Evolutionary conservation across 2,329 filamentous ascomycete species (phyloP).

Genomic region (Alternaria arbusti): DNA sequence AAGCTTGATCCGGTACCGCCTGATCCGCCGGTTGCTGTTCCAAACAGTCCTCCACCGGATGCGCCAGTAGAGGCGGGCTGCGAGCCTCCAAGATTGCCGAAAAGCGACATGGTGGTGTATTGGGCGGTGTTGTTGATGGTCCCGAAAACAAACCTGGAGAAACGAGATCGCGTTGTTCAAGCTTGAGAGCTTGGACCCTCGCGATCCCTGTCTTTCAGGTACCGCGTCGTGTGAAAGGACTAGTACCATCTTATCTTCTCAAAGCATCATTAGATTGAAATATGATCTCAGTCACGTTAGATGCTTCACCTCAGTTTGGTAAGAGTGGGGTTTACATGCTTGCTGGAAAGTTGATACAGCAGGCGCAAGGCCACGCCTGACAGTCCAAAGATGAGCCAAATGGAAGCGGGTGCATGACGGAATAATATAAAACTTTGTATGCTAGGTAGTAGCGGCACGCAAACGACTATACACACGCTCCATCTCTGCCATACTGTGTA

Average conservation of each 20-base stretch:
- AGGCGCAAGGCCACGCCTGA: neutral
- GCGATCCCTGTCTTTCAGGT: constrained; percentile 20
- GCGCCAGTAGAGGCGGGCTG: constrained; percentile 40
- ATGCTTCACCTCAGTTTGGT: neutral
- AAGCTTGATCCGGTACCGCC: constrained; percentile 34
- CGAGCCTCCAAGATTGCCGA: constrained; percentile 37
- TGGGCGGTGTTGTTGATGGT: constrained; percentile 39
- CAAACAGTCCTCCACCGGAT: constrained; percentile 33
- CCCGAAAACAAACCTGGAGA: constrained; percentile 30
- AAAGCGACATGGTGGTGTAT: constrained; percentile 42
- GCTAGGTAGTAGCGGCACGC: neutral
- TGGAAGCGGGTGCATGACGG: neutral
- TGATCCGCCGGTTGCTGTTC: constrained; percentile 27
- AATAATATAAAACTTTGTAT: neutral
- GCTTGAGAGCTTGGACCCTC: constrained; percentile 18
- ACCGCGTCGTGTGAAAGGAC: constrained; percentile 8
- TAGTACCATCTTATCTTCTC: neutral
- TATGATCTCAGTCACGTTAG: neutral
- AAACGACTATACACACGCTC: constrained; percentile 12
- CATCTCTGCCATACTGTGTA: neutral
- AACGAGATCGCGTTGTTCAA: constrained; percentile 34
- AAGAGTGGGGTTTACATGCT: neutral
- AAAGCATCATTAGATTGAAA: neutral
- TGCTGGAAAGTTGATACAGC: neutral
- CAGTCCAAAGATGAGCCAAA: neutral